Base-by-base conservation (phyloP, 371 early-diverging fungal species). In the Mucor velutinosus region DNA sequence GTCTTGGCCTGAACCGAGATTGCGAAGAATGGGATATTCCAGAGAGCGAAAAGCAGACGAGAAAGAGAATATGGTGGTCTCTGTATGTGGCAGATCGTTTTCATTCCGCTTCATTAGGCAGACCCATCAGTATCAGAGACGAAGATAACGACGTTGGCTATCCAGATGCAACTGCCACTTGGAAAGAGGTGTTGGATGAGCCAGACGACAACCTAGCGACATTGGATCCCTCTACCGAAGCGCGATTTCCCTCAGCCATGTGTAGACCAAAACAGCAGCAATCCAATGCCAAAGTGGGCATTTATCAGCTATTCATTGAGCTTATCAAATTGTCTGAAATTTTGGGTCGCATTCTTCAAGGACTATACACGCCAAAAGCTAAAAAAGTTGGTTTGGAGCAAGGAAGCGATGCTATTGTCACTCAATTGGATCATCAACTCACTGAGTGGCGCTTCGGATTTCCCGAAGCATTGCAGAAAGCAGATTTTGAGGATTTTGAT, bases 31-130 rank as follows among this genome's bases (percentile, higher is more conserved):
- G 80, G 79, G 73, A 77, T 57, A 80, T 83, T 12, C 75, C 81
- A 6, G 74, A 81, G 25, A 65, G 67, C 29, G 84, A 83, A 63
- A 79, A 81, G n/a, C 75, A 81, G 41, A 76, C 78, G 4, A 66
- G 84, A 14, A 79, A 79, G 66, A 62, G 84, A 11, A 69, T 81
- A 21, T 83, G 81, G 79, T 83, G 84, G 84, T 68, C 76, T 0
- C 49, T 80, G 8, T 83, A 78, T 58, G 70, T 77, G 2, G 74
- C 74, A 3, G 84, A 83, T 60, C 67, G 84, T 39, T 83, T 81
- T 37, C 78, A 79, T 47, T 73, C 81, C 15, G 81, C 82, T 4
- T 72, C 76, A 1, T 35, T 81, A 29, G 84, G 84, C 6, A 73
- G 82, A 33, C 84, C 84, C 7, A 73, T 81, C n/a, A 71, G 72